Base-by-base conservation (phyloP, 768 basidiomycete genomes). In the Trichaptum fuscoviolaceum region DNA sequence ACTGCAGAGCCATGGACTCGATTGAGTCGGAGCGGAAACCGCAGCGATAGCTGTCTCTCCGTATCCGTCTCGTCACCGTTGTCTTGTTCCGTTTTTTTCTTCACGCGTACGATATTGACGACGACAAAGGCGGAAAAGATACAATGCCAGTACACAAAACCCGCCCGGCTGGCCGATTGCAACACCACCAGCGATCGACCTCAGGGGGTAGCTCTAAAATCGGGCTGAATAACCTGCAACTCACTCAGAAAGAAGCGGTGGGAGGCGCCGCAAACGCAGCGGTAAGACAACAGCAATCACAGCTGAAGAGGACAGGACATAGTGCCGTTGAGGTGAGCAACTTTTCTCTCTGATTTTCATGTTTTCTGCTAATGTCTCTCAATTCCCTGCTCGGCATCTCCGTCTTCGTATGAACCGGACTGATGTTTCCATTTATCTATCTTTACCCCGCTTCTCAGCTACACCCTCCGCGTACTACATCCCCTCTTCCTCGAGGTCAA, bases 111-210 rank as follows among this genome's bases (percentile, higher is more conserved):
- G 64, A 61, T 5, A 27, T 35, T 18, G 17, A 61, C 17, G 57
- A 65, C n/a, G 35, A 24, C 35, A 12, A 58, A 36, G 18, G 15
- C 63, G 27, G 27, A 27, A 57, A 64, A 27, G 42, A 52, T 12
- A 52, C 12, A 52, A 52, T 52, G 42, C 42, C 42, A 20, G 42
- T 52, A 60, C 81, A 77, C 69, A 87, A 84, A 77, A 71, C 78
- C 63, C 82, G 85, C 70, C 80, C 84, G 71, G 73, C 79, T 80
- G 63, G 74, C 84, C 36, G 80, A 78, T 64, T 80, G 80, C 58
- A 77, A 82, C 67, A 87, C 87, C 88, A 90, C 71, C 87, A 89
- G 26, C 84, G 88, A 70, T 81, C 83, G 23, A 84, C 86, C 63
- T 90, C 89, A 3, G 73, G 75, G 5, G 77, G 79, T 25, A 81